These are phyloP conservation scores for Termitomyces sp. DNA, from an alignment of 768 basidiomycete species.

Conservation along the genomic window DNA sequence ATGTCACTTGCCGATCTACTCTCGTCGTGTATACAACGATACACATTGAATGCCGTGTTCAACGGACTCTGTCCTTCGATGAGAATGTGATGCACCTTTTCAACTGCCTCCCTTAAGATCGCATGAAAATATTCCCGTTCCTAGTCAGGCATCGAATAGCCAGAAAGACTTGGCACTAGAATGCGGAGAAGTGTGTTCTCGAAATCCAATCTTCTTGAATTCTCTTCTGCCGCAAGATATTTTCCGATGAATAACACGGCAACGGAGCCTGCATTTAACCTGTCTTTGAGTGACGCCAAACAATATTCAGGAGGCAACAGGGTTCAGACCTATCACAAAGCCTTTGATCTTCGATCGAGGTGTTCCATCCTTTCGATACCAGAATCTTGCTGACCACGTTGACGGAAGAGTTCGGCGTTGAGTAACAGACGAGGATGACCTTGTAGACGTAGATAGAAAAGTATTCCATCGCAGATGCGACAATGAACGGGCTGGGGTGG, in stretches of 20 bases:
- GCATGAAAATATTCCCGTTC: slow-evolving; percentile 19
- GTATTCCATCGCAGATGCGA: slow-evolving; percentile 13
- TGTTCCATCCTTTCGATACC: slow-evolving; percentile 29
- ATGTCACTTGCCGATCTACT: slow-evolving; percentile 15
- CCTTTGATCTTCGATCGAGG: slow-evolving; percentile 29
- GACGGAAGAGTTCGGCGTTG: slow-evolving; percentile 17
- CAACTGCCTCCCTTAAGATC: slow-evolving; percentile 19
- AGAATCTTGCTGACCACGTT: slow-evolving; percentile 21
- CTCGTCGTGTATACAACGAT: slow-evolving; percentile 14
- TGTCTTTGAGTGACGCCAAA: not conserved
- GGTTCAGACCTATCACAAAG: slow-evolving; percentile 25
- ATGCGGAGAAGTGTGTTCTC: not conserved
- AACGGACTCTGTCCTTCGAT: slow-evolving; percentile 14
- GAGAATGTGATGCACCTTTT: slow-evolving; percentile 24
- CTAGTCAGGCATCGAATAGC: slow-evolving; percentile 5
- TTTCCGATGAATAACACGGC: not conserved
- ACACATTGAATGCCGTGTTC: slow-evolving; percentile 16
- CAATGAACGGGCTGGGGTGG: slow-evolving; percentile 20
- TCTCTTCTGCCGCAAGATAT: not conserved
- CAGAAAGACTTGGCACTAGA: too few species aligned
- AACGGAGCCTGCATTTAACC: not conserved
- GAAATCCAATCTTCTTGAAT: not conserved
- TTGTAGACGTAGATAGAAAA: slow-evolving; percentile 9
- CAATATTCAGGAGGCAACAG: slow-evolving; percentile 1
- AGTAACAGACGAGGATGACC: not conserved